phyloP scores from a whole-genome alignment of 441 rosid species.

The Sinapis alba region DNA sequence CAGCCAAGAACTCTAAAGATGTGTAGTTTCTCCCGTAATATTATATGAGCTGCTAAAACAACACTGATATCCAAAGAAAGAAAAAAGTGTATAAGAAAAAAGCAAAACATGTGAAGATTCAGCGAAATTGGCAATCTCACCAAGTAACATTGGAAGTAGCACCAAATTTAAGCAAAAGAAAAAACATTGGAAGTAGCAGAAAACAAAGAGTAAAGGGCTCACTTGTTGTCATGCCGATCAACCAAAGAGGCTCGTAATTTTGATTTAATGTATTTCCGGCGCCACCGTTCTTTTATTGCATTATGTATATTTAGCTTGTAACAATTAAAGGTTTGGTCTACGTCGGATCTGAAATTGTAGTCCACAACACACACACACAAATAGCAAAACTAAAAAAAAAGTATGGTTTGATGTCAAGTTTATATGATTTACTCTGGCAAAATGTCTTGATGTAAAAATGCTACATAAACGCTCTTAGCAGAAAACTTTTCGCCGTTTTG shows the following conservation, averaged over 20 bases:
- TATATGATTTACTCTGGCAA: not conserved
- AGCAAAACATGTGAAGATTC: conserved; percentile 29
- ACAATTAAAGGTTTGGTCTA: not conserved
- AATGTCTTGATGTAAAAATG: not conserved
- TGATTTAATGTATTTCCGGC: no score
- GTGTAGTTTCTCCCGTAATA: conserved; percentile 58
- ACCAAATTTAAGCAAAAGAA: conserved; percentile 17
- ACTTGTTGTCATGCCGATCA: conserved; percentile 81
- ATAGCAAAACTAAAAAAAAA: no score
- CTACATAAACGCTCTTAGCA: not conserved
- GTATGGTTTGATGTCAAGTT: not conserved
- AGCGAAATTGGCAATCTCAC: conserved; percentile 73
- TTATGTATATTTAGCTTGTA: not conserved
- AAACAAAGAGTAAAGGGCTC: conserved; percentile 33
- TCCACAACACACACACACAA: not conserved
- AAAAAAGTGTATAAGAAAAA: conserved; percentile 25
- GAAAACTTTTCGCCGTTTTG: not conserved
- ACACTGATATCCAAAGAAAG: conserved; percentile 49
- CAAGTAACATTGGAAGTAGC: conserved; percentile 59
- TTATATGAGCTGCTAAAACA: conserved; percentile 60
- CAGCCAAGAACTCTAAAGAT: conserved; percentile 70
- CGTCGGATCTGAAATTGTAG: not conserved
- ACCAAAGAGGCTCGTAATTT: conserved; percentile 66
- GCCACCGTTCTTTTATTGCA: not conserved
- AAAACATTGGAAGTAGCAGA: not conserved